These are phyloP conservation scores for Hordeum pubiflorum DNA, from an alignment of 202 grass and related monocot genomes.

Conservation along the genomic window DNA sequence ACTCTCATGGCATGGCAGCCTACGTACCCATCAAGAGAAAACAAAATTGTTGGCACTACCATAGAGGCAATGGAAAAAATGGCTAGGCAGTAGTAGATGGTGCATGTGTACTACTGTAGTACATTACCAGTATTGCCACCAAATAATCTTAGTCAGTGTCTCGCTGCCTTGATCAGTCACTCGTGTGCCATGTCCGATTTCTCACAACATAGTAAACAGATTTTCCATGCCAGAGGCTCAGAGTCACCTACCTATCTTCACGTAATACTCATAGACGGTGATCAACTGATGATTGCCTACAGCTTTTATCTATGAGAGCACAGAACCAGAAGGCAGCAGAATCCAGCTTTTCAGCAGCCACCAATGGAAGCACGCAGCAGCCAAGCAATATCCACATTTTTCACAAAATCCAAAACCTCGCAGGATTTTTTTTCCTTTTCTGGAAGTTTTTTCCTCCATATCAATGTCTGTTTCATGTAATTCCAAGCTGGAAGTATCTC, in stretches of 20 bases:
- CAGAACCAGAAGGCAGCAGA: not conserved
- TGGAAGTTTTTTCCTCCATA: not conserved
- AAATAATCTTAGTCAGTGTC: not conserved
- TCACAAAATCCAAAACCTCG: not conserved
- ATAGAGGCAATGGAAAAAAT: not conserved
- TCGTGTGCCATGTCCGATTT: not conserved
- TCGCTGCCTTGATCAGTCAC: not conserved
- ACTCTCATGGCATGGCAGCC: not conserved
- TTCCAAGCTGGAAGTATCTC: not conserved
- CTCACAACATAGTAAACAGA: not conserved
- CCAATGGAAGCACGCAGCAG: not conserved
- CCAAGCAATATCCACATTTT: not conserved
- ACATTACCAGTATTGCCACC: constrained; percentile 17
- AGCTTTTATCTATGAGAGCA: not conserved
- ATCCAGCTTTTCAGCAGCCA: not conserved
- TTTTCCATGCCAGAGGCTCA: not conserved
- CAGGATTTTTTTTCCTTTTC: constrained; percentile 9
- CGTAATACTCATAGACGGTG: not conserved
- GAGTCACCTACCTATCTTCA: not conserved
- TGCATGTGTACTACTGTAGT: not conserved
- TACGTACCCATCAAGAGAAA: not conserved
- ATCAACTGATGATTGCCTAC: not conserved
- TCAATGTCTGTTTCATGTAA: not conserved
- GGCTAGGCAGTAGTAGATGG: not conserved
- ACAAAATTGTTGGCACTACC: not conserved